Evolutionary conservation across 805 yeast species (phyloP).

Genomic region (Groenewaldozyma salmanticensis): DNA sequence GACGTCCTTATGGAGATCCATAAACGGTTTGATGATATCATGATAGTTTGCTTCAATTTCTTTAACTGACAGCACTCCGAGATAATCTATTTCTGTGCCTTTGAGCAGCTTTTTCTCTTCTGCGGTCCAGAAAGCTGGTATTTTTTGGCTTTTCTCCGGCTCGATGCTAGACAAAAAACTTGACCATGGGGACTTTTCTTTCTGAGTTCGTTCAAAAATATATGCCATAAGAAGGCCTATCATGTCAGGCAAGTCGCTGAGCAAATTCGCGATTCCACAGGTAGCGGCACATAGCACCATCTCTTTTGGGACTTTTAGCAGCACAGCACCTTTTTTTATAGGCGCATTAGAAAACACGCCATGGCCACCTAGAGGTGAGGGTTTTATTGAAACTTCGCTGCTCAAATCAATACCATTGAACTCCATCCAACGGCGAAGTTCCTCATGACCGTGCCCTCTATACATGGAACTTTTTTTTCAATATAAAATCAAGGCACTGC

Average conservation of each 20-base stretch:
- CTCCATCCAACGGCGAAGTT: conserved; percentile 42
- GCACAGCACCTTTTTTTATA: conserved; percentile 28
- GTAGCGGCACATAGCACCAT: background rate
- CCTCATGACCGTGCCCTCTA: too few species aligned
- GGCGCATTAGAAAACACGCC: conserved; percentile 58
- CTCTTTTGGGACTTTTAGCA: conserved; percentile 27
- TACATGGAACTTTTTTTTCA: too few species aligned
- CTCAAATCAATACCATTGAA: conserved; percentile 47
- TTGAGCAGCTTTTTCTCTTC: conserved; percentile 36
- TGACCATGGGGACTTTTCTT: conserved; percentile 71
- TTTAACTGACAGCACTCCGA: conserved; percentile 48
- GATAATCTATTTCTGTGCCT: conserved; percentile 53
- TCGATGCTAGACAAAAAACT: conserved; percentile 42
- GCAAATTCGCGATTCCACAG: conserved; percentile 49
- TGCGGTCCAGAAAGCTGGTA: conserved; percentile 58
- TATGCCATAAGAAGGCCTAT: conserved; percentile 58
- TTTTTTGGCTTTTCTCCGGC: conserved; percentile 23
- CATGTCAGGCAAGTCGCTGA: conserved; percentile 59
- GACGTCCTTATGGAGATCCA: conserved; percentile 10
- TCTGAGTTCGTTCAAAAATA: conserved; percentile 56
- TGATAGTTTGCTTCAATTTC: conserved; percentile 34
- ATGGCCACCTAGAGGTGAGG: conserved; percentile 50
- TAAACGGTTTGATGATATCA: conserved; percentile 26
- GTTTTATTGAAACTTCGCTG: conserved; percentile 35
- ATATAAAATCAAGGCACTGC: too few species aligned